Percentiles rank a stretch among this genome's conserved stretches.
phyloP scores from a whole-genome alignment of 2,329 filamentous ascomycete genomes.

The Cladosporium halotolerans region DNA sequence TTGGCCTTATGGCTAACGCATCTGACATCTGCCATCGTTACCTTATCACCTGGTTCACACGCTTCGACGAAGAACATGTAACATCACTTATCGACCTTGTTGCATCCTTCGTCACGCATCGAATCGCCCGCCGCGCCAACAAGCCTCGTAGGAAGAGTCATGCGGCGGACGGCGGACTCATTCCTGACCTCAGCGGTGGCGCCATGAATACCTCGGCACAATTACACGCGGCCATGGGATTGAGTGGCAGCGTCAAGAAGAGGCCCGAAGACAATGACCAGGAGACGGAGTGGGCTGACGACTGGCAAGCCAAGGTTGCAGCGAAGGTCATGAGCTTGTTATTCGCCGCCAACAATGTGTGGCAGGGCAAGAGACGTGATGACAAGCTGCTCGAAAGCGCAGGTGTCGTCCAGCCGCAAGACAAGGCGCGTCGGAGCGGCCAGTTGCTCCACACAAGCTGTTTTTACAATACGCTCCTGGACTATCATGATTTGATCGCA shows the following conservation, averaged over 20 bases:
- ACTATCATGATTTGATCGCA: constrained; percentile 75
- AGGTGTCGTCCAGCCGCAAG: constrained; percentile 38
- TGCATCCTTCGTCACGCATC: constrained; percentile 72
- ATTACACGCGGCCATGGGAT: constrained; percentile 69
- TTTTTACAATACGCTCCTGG: constrained; percentile 82
- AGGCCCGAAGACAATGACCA: constrained; percentile 51
- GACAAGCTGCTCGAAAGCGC: constrained; percentile 29
- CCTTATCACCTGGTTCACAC: constrained; percentile 71
- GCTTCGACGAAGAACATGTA: constrained; percentile 62
- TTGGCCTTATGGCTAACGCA: constrained; percentile 73
- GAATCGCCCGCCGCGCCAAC: constrained; percentile 64
- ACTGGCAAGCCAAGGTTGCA: constrained; percentile 83
- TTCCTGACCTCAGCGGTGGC: constrained; percentile 66
- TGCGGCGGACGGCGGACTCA: constrained; percentile 60
- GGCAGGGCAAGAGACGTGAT: constrained; percentile 23
- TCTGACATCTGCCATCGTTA: constrained; percentile 69
- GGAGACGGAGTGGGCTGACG: constrained; percentile 61
- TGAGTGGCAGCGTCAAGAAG: constrained; percentile 40
- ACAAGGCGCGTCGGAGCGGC: constrained; percentile 34
- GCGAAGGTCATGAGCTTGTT: constrained; percentile 73
- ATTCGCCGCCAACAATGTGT: constrained; percentile 70
- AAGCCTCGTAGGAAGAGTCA: constrained; percentile 56
- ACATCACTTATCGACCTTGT: constrained; percentile 69
- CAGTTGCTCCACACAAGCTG: constrained; percentile 72
- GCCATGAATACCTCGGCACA: constrained; percentile 58